These are phyloP conservation scores for Venturiaceae sp. DNA, from an alignment of 2,329 filamentous ascomycete species.

Conservation along the genomic window DNA sequence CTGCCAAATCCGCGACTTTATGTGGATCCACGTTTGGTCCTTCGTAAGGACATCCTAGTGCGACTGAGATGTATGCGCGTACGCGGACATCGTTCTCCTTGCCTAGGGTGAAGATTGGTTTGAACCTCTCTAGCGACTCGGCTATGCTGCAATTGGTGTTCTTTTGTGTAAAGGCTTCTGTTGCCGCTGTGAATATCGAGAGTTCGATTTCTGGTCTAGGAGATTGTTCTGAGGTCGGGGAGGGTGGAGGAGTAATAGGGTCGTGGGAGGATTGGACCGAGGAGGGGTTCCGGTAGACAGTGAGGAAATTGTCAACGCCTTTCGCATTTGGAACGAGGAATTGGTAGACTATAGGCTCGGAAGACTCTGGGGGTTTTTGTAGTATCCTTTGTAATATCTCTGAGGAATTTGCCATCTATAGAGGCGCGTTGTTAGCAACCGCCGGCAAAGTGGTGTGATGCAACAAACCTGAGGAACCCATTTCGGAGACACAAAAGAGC, in stretches of 20 bases:
- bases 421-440: background rate
- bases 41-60: conserved; percentile 70
- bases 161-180: conserved; percentile 68
- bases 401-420: conserved; percentile 68
- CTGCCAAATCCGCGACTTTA: conserved; percentile 51
- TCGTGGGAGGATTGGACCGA: conserved; percentile 26
- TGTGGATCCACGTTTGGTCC: conserved; percentile 50
- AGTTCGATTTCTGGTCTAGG: conserved; percentile 48
- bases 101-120: conserved; percentile 57
- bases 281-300: conserved; percentile 37
- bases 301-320: conserved; percentile 56
- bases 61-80: conserved; percentile 71
- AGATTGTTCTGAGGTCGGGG: conserved; percentile 15
- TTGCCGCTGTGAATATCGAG: conserved; percentile 74
- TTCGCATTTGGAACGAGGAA: conserved; percentile 73
- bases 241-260: conserved; percentile 36
- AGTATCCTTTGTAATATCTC: conserved; percentile 64
- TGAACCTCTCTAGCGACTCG: conserved; percentile 61
- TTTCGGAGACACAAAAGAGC: conserved; percentile 74
- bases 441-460: background rate
- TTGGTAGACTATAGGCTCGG: conserved; percentile 57
- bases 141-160: conserved; percentile 76
- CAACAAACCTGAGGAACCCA: conserved; percentile 65
- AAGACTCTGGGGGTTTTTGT: conserved; percentile 43
- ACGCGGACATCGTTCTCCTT: conserved; percentile 58